Evolutionary conservation across 345 rosid genomes (phyloP).

Genomic region (Pistacia atlantica): DNA sequence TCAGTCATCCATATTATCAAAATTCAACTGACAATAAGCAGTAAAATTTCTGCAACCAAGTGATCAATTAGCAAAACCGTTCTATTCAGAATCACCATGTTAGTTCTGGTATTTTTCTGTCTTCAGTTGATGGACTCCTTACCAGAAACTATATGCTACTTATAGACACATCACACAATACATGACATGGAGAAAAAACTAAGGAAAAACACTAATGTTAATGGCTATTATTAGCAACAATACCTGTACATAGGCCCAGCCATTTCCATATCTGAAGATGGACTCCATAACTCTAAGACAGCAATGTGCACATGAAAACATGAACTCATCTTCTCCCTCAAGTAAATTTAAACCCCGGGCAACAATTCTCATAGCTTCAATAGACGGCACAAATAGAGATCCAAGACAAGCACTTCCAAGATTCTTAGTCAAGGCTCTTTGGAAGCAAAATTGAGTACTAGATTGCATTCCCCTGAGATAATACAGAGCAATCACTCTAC

Average conservation of each 20-base stretch:
- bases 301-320: constrained; percentile 99
- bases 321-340: constrained; percentile 96
- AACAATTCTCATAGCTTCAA: constrained; percentile 82
- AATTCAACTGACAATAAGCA: not conserved
- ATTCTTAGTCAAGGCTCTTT: constrained; percentile 75
- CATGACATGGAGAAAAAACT: not conserved
- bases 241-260: constrained; percentile 99
- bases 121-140: no score
- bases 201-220: not conserved
- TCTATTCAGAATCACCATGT: no score
- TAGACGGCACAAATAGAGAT: constrained; percentile 85
- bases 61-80: no score
- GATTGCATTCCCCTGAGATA: constrained; percentile 93
- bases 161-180: not conserved
- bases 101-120: no score
- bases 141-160: no score
- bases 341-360: constrained; percentile 89
- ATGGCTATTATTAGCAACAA: not conserved
- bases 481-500: constrained; percentile 73
- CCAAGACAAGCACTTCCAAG: constrained; percentile 98
- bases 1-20: not conserved
- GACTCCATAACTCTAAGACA: constrained; percentile 79
- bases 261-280: constrained; percentile 81
- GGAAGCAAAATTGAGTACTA: constrained; percentile 81
- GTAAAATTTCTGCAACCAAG: no score